These are phyloP conservation scores for Manihot esculenta DNA, from an alignment of 441 rosid genomes.

Conservation along the genomic window DNA sequence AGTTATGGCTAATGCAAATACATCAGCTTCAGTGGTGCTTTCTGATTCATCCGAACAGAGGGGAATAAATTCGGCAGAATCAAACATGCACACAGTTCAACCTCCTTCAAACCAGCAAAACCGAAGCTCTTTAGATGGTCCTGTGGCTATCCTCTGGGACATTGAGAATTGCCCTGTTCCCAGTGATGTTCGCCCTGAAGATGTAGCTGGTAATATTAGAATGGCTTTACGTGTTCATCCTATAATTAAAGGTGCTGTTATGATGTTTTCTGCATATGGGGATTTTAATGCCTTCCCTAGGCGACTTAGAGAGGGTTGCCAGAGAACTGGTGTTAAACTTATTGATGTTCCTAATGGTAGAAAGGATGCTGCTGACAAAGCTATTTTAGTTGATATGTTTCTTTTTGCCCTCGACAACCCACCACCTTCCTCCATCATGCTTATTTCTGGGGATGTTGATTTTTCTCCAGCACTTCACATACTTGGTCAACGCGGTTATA, in stretches of 20 bases:
- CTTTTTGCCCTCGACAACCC: conserved; percentile 88
- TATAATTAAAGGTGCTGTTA: conserved; percentile 64
- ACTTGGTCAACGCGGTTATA: conserved; percentile 89
- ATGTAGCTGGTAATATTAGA: conserved; percentile 86
- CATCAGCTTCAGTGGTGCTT: conserved; percentile 34
- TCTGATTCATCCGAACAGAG: conserved; percentile 37
- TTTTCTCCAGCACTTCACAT: conserved; percentile 95
- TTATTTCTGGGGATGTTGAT: conserved; percentile 96
- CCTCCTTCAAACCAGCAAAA: conserved; percentile 37
- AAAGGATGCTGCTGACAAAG: conserved; percentile 97
- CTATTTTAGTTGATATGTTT: conserved; percentile 94
- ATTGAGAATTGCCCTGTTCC: conserved; percentile 94
- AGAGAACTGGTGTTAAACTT: conserved; percentile 93
- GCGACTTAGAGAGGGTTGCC: conserved; percentile 93
- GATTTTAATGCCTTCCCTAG: conserved; percentile 95
- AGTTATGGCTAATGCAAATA: conserved; percentile 46
- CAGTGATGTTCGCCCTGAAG: conserved; percentile 87
- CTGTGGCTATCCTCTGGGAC: conserved; percentile 91
- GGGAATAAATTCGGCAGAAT: conserved; percentile 28
- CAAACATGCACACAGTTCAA: conserved; percentile 34
- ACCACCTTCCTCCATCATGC: conserved; percentile 82
- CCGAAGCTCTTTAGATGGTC: conserved; percentile 50
- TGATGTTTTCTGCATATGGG: conserved; percentile 84
- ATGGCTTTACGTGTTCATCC: conserved; percentile 90
- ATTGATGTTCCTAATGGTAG: conserved; percentile 95